Base-by-base conservation (phyloP, 164 flowering plant species). In the Stephania japonica region DNA sequence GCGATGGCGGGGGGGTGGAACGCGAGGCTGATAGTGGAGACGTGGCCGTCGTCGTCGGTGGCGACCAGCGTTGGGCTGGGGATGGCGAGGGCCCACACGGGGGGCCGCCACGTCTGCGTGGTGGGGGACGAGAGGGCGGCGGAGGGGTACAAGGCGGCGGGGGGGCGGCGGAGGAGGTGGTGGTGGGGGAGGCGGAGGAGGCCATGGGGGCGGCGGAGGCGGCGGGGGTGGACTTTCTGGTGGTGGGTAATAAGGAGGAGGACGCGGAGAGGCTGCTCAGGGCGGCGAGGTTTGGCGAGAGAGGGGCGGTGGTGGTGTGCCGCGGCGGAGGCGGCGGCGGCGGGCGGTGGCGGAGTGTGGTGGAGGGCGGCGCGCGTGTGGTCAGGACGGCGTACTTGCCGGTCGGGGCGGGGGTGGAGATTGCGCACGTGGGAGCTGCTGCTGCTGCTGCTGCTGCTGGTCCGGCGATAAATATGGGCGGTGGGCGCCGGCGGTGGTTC, bases 401-500 rank as follows among this genome's bases (percentile, higher is more conserved):
- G 25, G 96, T 93, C 0, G 96, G 96, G 43, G 80, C 84, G 68
- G 97, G 99, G 2, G 62, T 95, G 76, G 97, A 95, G 68, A 87
- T 91, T 10, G 93, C 92, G 0, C 88, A 95, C 73, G 87, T 93
- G 25, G 89, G 80, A 0, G 50, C 78, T 11, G 82, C 5, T 81
- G 77, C n/a, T n/a, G n/a, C n/a, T n/a, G n/a, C n/a, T n/a, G n/a
- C n/a, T n/a, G n/a, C n/a, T 38, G 32, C 79, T 9, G 82, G 76
- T 2, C 38, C 75, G 64, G 64, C 25, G 21, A 59, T 19, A 6
- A 73, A 42, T 16, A 50, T 53, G 43, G 79, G 71, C 6, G 38
- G 70, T 56, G 83, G 87, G 42, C 79, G 91, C 12, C 92, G 99
- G 99, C 79, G 91, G 14, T 94, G 99, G 99, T 79, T 90, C 76